Base-by-base conservation (phyloP, 2,329 filamentous ascomycete genomes). In the Cytospora schulzeri region DNA sequence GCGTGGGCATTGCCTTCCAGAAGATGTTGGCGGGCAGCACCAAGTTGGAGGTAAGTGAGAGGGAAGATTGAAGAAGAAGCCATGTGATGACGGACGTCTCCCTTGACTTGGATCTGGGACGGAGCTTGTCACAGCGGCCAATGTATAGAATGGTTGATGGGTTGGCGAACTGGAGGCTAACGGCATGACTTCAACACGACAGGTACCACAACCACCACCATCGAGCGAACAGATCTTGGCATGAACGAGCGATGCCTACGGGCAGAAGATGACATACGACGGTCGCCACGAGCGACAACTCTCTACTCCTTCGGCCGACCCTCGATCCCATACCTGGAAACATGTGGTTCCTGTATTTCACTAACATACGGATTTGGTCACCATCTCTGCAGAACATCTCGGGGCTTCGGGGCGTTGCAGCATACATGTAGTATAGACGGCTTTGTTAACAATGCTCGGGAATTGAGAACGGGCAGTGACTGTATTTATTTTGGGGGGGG, bases 1-100 rank as follows among this genome's bases (percentile, higher is more conserved):
- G 95, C 72, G 95, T 98, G 62, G 94, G 94, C 72, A 98, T 99
- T 74, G 93, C 91, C 11, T 94, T 97, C 81, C 91, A 93, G 78
- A 89, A 93, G 77, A 93, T 97, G 90, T 91, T 97, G 86, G 91
- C 93, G 41, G 91, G 93, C 68, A 90, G 89, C 76, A 96, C 92
- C 69, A 90, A 90, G 80, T 81, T 96, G 71, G 92, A 97, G 80
- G 88, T 89, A 72, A 71, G 80, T 76, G n/a, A 22, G 5, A 48
- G 8, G 33, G 33, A 12, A 14, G 15, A 35, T 15, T 15, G 33
- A 35, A 22, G 45, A 48, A 14, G 2, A 22, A 41, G 17, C 7
- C 38, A 19, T 41, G 45, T 14, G n/a, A 12, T 48, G 45, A n/a
- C 24, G n/a, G 45, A 9, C 4, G 9, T 14, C 15, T 17, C 14